Conservation (phyloP, 139 green algal genomes). For the Nannochloris sp. region DNA sequence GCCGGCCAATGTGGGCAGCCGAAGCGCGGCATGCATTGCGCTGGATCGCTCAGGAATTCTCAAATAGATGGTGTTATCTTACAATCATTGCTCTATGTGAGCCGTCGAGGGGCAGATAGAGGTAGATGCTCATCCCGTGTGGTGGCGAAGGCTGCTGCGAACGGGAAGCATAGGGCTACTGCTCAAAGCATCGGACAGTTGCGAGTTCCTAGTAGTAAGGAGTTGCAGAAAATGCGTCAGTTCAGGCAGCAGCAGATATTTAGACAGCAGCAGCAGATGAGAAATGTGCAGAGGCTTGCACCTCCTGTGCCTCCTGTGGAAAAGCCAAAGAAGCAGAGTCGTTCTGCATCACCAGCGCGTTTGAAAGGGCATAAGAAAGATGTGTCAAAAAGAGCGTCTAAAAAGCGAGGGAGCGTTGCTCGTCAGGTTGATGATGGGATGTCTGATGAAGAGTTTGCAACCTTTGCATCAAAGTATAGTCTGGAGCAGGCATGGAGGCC, state of each 20-base stretch:
- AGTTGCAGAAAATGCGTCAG: slow-evolving; percentile 15
- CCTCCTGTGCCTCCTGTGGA: not conserved
- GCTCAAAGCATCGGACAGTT: not conserved
- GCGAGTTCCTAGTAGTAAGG: slow-evolving; percentile 10
- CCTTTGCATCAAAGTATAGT: slow-evolving; percentile 5
- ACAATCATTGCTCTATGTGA: too few species aligned
- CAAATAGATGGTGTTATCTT: too few species aligned
- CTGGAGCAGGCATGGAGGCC: slow-evolving; percentile 17
- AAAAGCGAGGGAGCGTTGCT: not conserved
- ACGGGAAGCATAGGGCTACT: not conserved
- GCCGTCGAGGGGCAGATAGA: not conserved
- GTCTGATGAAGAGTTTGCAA: slow-evolving; percentile 4
- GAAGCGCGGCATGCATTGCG: too few species aligned
- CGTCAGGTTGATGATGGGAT: not conserved
- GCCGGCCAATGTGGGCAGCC: too few species aligned
- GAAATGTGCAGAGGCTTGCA: not conserved
- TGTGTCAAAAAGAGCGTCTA: not conserved
- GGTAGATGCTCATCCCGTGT: not conserved
- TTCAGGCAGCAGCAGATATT: slow-evolving; percentile 14
- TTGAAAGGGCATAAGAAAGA: slow-evolving; percentile 5
- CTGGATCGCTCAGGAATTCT: too few species aligned
- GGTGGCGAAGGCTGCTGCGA: not conserved
- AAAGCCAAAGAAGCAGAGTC: not conserved
- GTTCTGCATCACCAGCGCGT: not conserved
- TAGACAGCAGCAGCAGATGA: not conserved